Evolutionary conservation across 2,329 filamentous ascomycete species (phyloP).

Genomic region (Ilyonectria robusta): DNA sequence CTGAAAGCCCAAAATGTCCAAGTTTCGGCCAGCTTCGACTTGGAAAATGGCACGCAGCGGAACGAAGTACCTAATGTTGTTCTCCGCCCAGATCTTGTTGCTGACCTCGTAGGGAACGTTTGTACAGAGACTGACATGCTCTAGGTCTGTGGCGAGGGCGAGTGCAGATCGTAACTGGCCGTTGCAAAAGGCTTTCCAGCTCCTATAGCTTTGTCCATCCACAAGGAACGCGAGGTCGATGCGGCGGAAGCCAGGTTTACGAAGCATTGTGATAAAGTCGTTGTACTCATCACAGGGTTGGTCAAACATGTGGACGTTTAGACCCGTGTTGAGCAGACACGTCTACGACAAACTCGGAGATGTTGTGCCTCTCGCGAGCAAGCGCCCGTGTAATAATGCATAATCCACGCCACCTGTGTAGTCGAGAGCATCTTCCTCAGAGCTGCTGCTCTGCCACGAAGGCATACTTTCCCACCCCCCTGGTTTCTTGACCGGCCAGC

Average conservation of each 20-base stretch:
- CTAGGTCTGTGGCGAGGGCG: neutral
- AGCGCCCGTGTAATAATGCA: slow-evolving; percentile 4
- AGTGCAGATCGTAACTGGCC: neutral
- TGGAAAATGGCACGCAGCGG: slow-evolving; percentile 4
- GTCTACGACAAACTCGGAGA: slow-evolving; percentile 15
- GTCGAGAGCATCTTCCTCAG: neutral
- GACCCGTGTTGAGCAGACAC: slow-evolving; percentile 6
- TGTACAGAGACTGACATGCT: neutral
- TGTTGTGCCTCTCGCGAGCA: neutral
- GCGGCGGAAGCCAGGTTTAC: slow-evolving; percentile 5
- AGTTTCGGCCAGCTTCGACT: slow-evolving; percentile 19
- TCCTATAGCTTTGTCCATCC: neutral
- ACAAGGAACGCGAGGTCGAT: slow-evolving; percentile 20
- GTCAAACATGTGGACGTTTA: slow-evolving; percentile 31
- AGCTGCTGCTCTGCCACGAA: neutral
- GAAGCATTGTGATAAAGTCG: neutral
- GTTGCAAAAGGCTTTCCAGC: slow-evolving; percentile 10
- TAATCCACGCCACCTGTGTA: slow-evolving; percentile 13
- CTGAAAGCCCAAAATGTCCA: slow-evolving; percentile 13
- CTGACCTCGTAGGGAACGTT: neutral
- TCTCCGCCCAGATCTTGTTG: neutral
- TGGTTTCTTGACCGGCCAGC: neutral
- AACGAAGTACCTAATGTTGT: neutral
- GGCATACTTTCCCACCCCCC: neutral
- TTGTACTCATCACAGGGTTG: slow-evolving; percentile 1